Base-by-base conservation (phyloP, 768 basidiomycete genomes). In the Panaeolus cyanescens region DNA sequence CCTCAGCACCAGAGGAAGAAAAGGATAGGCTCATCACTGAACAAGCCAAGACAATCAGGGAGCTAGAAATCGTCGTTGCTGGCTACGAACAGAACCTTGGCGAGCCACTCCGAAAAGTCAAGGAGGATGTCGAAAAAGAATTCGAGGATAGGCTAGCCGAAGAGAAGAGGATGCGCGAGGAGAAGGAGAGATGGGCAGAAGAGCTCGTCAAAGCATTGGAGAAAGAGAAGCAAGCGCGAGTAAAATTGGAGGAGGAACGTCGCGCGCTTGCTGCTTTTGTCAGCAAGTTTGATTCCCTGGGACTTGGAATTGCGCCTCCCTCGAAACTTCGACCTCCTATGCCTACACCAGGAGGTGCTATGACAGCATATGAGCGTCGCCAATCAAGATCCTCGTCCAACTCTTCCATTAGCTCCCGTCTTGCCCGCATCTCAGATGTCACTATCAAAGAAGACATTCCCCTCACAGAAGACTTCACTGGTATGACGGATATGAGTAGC, bases 221-320 rank as follows among this genome's bases (percentile, higher is more conserved):
- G 66, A 90, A 86, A 71, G 92, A 94, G 79, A 89, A 87, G 73
- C 87, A 84, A 80, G 83, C 77, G 61, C 78, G 90, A 55, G 70
- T 76, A 32, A 87, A 87, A 65, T 73, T 93, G 55, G 92, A 94
- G 70, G 88, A 88, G 42, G 92, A 94, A 74, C 83, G 92, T 34
- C 79, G 86, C 22, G 92, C 91, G 8, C 79, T 95, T 37, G 85
- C 90, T 3, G 83, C 91, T 5, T 95, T 95, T 66, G 93, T 95
- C 45, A 81, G 79, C 71, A 92, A 90, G 71, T 92, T 94, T 67
- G 93, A 95, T 73, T 81, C 91, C 10, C 73, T 91, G 28, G 89
- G 89, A 0, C 69, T 90, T 32, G 50, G 32, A 17, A 3, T 39
- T 6, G 25, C 59, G 7, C 57, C 80, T 1, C 68, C 77, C 4